A percentile compares a stretch with the other conserved stretches of the same genome.
These are phyloP conservation scores for Coniferiporia sulphurascens DNA, from an alignment of 1,284 basidiomycete species.

Conservation along the genomic window DNA sequence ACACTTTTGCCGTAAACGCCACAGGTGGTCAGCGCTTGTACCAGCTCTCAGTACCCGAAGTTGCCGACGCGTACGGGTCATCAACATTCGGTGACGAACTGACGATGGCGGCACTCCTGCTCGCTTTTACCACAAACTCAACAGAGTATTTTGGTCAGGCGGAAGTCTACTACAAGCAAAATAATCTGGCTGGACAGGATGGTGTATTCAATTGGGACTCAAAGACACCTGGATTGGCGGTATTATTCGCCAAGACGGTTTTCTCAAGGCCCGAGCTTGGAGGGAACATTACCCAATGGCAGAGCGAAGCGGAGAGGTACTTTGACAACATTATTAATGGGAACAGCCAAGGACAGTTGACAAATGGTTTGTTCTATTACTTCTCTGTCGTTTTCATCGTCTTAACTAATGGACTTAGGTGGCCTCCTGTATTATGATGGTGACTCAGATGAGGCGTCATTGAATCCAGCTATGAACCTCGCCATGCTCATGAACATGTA, in stretches of 20 bases:
- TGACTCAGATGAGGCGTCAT: slow-evolving; percentile 72
- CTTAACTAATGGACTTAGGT: slow-evolving; percentile 37
- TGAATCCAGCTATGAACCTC: slow-evolving; percentile 84
- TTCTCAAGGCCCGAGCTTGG: slow-evolving; percentile 43
- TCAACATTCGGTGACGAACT: slow-evolving; percentile 69
- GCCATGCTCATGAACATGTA: slow-evolving; percentile 81
- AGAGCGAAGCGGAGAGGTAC: slow-evolving; percentile 66
- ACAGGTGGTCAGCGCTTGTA: slow-evolving; percentile 53
- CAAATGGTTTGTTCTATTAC: slow-evolving; percentile 38
- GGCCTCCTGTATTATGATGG: slow-evolving; percentile 78
- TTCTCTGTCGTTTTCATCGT: neutral
- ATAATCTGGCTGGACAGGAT: slow-evolving; percentile 47
- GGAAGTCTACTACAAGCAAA: slow-evolving; percentile 55
- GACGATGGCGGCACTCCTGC: slow-evolving; percentile 68
- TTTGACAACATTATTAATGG: slow-evolving; percentile 69
- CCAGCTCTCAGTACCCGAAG: slow-evolving; percentile 61
- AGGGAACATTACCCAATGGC: slow-evolving; percentile 62
- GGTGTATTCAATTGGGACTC: slow-evolving; percentile 88
- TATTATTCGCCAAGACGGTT: slow-evolving; percentile 70
- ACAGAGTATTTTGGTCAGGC: slow-evolving; percentile 62
- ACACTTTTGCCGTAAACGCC: slow-evolving; percentile 64
- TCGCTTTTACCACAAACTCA: slow-evolving; percentile 68
- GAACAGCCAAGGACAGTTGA: slow-evolving; percentile 47
- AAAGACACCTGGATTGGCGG: slow-evolving; percentile 69
- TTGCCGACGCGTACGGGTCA: slow-evolving; percentile 66